A percentile compares a stretch with the other conserved stretches of the same genome.
These are phyloP conservation scores for Arthrobotrys conoides DNA, from an alignment of 2,329 filamentous ascomycete genomes.

Conservation along the genomic window DNA sequence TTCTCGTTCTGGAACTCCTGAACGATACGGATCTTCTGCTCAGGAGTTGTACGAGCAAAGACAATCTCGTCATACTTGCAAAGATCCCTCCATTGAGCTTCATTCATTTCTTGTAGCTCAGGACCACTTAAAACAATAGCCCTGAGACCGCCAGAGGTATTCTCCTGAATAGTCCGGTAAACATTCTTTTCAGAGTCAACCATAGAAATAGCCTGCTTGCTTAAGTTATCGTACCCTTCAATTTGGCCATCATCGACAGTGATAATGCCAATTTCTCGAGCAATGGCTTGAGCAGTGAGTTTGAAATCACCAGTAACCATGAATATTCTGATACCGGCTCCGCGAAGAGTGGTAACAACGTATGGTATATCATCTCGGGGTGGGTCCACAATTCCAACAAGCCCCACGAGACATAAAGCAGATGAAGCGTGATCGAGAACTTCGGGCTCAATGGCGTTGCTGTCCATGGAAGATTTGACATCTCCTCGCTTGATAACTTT, in stretches of 20 bases:
- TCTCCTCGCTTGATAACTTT: constrained; percentile 71
- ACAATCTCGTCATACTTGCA: constrained; percentile 79
- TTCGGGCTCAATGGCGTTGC: constrained; percentile 73
- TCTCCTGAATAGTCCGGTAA: constrained; percentile 56
- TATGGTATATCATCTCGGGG: constrained; percentile 74
- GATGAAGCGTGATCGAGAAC: constrained; percentile 71
- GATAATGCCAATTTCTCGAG: constrained; percentile 79
- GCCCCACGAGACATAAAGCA: constrained; percentile 71
- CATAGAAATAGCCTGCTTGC: constrained; percentile 29
- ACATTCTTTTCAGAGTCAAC: constrained; percentile 40
- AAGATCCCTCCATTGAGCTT: constrained; percentile 78
- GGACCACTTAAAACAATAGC: constrained; percentile 76
- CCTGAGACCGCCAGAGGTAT: constrained; percentile 66
- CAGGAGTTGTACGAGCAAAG: constrained; percentile 81
- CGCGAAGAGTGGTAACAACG: constrained; percentile 75
- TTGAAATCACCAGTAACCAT: constrained; percentile 88
- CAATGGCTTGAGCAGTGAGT: constrained; percentile 80
- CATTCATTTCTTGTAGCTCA: constrained; percentile 77
- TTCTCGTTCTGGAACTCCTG: constrained; percentile 77
- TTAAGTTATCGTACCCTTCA: constrained; percentile 33
- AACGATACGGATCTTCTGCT: constrained; percentile 86
- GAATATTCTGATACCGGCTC: constrained; percentile 80
- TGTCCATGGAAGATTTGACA: constrained; percentile 68
- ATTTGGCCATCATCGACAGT: constrained; percentile 67
- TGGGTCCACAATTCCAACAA: constrained; percentile 75